A percentile compares a stretch with the other conserved stretches of the same genome.
Evolutionary conservation across 768 basidiomycete genomes (phyloP).

Genomic region (Boletus speciosus): DNA sequence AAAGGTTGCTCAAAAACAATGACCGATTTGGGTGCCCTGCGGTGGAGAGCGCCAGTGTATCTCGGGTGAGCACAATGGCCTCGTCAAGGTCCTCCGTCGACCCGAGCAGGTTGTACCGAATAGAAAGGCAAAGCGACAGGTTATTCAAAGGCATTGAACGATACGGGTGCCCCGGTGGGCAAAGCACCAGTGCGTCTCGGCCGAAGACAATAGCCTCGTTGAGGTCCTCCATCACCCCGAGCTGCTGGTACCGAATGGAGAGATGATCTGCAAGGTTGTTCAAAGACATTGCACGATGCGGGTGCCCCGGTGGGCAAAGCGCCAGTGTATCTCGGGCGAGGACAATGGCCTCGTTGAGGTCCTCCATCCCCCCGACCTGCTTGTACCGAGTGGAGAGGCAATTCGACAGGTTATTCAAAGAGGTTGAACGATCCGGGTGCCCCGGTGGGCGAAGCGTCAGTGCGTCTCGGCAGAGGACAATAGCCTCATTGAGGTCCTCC

Average conservation of each 20-base stretch:
- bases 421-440: no score
- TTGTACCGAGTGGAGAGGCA: no score
- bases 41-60: not conserved
- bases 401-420: no score
- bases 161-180: not conserved
- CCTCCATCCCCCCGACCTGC: no score
- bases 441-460: not conserved
- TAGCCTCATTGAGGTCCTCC: not conserved
- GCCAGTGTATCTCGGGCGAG: no score
- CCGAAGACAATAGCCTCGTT: not conserved
- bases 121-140: not conserved
- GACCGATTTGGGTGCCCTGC: not conserved
- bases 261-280: not conserved
- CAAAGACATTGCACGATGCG: not conserved
- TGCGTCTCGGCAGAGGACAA: not conserved
- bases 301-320: not conserved
- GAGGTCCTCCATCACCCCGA: not conserved
- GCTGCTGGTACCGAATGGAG: not conserved
- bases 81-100: not conserved
- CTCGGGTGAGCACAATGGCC: not conserved
- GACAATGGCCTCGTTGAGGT: no score
- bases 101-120: not conserved
- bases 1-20: no score
- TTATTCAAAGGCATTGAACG: not conserved
- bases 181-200: not conserved